A percentile compares a stretch with the other conserved stretches of the same genome.
phyloP scores from a whole-genome alignment of 257 asterid species.

The Capsicum baccatum region DNA sequence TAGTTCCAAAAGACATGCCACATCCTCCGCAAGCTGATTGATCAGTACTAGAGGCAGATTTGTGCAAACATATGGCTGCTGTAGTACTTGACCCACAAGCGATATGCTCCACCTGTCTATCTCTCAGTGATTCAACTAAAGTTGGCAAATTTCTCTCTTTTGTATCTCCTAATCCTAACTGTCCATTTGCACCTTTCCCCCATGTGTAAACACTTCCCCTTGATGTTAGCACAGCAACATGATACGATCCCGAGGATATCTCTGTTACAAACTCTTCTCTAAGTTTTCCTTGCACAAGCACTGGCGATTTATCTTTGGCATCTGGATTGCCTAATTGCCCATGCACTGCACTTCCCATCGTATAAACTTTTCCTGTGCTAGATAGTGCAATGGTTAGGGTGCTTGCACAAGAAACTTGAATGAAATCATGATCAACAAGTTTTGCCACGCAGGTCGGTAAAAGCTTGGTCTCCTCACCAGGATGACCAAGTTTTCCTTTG shows the following conservation, averaged over 20 bases:
- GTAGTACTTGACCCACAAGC: conserved; percentile 55
- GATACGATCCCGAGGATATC: conserved; percentile 53
- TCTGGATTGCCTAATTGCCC: conserved; percentile 53
- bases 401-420: conserved; percentile 54
- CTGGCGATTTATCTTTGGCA: conserved; percentile 45
- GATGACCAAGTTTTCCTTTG: conserved; percentile 56
- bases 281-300: conserved; percentile 48
- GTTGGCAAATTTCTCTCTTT: conserved; percentile 51
- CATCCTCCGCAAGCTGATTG: conserved; percentile 58
- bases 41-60: conserved; percentile 50
- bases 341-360: conserved; percentile 52
- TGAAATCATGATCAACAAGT: conserved; percentile 52
- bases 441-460: conserved; percentile 48
- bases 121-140: conserved; percentile 50
- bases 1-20: conserved; percentile 46
- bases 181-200: conserved; percentile 60
- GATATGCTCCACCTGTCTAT: conserved; percentile 49
- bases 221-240: conserved; percentile 52
- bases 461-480: conserved; percentile 46
- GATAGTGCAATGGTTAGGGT: conserved; percentile 47
- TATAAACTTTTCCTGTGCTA: conserved; percentile 47
- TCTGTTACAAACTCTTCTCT: conserved; percentile 49
- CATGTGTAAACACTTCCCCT: conserved; percentile 48
- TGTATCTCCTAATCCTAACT: conserved; percentile 56
- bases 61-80: conserved; percentile 60